phyloP scores from a whole-genome alignment of 2,329 filamentous ascomycete genomes.

The Septoria linicola region DNA sequence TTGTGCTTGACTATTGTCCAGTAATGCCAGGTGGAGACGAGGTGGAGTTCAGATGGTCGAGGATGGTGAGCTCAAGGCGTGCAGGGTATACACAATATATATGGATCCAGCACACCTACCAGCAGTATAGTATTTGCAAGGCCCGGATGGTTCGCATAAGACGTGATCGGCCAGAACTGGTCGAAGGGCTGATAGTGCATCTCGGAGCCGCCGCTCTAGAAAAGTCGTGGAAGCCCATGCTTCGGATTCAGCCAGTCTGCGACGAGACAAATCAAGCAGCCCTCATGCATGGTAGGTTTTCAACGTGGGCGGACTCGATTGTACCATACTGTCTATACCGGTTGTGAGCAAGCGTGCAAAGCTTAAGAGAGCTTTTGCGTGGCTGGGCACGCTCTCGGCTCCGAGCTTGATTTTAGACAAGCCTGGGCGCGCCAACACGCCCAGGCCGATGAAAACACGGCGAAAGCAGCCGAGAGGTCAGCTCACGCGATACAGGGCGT shows the following conservation, averaged over 20 bases:
- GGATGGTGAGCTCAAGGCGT: no score
- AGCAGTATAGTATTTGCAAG: background rate
- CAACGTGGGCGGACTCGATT: slow-evolving; percentile 2
- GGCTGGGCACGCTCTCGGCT: slow-evolving; percentile 3
- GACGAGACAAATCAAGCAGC: slow-evolving; percentile 3
- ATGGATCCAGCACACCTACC: background rate
- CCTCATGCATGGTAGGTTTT: background rate
- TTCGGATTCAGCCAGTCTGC: slow-evolving; percentile 3
- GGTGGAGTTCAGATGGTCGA: no score
- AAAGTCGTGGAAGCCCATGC: slow-evolving; percentile 1
- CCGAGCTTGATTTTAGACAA: slow-evolving; percentile 9
- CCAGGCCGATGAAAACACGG: background rate
- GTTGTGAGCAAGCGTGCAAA: slow-evolving; percentile 2
- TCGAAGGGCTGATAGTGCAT: slow-evolving; percentile 2
- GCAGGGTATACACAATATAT: no score
- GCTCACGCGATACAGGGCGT: no score
- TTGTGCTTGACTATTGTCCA: background rate
- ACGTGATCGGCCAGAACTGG: slow-evolving; percentile 10
- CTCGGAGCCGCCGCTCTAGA: slow-evolving; percentile 6
- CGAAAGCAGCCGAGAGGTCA: no score
- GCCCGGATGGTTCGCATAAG: slow-evolving; percentile 5
- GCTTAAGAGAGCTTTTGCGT: slow-evolving; percentile 6
- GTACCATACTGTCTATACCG: slow-evolving; percentile 4
- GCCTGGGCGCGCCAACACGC: background rate
- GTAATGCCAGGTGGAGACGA: background rate